Base-by-base conservation (phyloP, 164 flowering plant species). In the Vitis amurensis region DNA sequence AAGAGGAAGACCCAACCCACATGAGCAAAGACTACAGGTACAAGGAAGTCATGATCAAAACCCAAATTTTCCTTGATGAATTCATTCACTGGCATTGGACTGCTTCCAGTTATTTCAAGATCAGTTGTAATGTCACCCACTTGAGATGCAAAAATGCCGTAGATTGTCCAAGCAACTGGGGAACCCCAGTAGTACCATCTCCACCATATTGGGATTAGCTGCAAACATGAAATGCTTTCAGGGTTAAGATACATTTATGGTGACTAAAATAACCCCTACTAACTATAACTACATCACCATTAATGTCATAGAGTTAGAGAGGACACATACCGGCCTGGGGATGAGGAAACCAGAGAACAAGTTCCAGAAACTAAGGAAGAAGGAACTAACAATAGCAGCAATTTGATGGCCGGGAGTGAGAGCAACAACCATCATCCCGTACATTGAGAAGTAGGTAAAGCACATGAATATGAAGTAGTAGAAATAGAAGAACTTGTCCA, bases 401-500 rank as follows among this genome's bases (percentile, higher is more conserved):
- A 31, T 31, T 31, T 31, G 86, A 65, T 73, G 77, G 44, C 67
- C 79, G 0, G 87, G 89, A 37, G 86, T 84, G 62, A 83, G 77
- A 0, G 86, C 87, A 27, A 82, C 84, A 50, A 76, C 72, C 89
- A 86, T 84, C 87, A 84, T 84, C 17, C 87, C 87, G 15, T 86
- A 84, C 56, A 82, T n/a, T 13, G 79, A 68, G 75, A 83, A 80
- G 73, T 84, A 82, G 65, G 75, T 61, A 16, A 82, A 84, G 74
- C 80, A 71, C 83, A 80, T 84, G 67, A 74, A 84, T 12, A 84
- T 81, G 69, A 74, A 84, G 75, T 72, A 84, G 77, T 74, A 78
- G 76, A 82, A 84, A 75, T 69, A 80, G 0, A 84, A 71, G 73
- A 82, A 82, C 78, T 81, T 86, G 70, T 57, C 75, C 3, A 74